Conservation (phyloP, 2,329 filamentous ascomycete genomes). For the Penicillium sclerotiorum region DNA sequence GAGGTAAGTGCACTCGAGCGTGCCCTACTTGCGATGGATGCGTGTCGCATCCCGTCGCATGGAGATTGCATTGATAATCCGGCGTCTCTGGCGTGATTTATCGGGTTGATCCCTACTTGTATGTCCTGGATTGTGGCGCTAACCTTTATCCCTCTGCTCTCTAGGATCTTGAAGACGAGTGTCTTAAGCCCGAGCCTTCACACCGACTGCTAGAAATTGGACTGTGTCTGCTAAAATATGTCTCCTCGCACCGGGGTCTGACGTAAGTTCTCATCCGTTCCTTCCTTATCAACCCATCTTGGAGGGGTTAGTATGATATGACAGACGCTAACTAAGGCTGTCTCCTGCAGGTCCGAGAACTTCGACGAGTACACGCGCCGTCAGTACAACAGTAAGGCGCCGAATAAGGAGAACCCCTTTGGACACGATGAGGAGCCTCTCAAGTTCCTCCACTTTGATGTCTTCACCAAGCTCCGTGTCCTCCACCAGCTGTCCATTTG, state of each 20-base stretch:
- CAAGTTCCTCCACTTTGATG: conserved; percentile 78
- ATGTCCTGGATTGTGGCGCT: conserved; percentile 9
- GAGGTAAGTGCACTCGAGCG: conserved; percentile 63
- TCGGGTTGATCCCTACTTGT: neutral
- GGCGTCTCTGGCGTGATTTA: neutral
- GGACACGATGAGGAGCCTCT: conserved; percentile 72
- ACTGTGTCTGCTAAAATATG: conserved; percentile 83
- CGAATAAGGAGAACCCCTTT: conserved; percentile 75
- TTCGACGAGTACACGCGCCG: conserved; percentile 93
- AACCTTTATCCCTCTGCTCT: conserved; percentile 9
- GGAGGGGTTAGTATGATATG: neutral
- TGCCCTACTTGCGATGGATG: neutral
- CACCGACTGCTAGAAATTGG: conserved; percentile 77
- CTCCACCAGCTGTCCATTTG: conserved; percentile 88
- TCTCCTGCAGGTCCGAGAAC: conserved; percentile 67
- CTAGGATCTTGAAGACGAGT: conserved; percentile 87
- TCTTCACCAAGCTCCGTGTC: conserved; percentile 75
- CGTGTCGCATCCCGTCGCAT: conserved; percentile 12
- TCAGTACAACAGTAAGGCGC: conserved; percentile 82
- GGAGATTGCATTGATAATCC: conserved; percentile 1
- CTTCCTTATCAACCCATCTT: neutral
- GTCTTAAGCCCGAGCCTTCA: conserved; percentile 73
- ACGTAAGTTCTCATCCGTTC: conserved; percentile 65
- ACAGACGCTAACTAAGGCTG: conserved; percentile 6
- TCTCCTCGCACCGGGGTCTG: conserved; percentile 89